Conservation (phyloP, 2,329 filamentous ascomycete species). For the Periglandula ipomoeae region DNA sequence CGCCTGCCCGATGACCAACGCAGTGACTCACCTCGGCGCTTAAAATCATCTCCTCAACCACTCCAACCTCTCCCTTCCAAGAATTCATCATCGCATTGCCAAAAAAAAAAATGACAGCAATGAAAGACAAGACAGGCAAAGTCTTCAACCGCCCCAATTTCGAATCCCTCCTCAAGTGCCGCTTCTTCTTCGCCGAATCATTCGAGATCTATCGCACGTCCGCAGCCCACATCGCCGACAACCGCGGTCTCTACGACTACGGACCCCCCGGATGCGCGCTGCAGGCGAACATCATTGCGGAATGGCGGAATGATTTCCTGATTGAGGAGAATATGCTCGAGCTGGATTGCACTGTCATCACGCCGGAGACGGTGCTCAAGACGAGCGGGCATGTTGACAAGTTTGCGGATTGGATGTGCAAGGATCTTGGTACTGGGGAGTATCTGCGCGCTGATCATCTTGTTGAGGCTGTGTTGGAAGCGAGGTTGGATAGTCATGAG, state of each 20-base stretch:
- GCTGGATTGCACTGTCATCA: slow-evolving; percentile 89
- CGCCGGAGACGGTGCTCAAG: slow-evolving; percentile 88
- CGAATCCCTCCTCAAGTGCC: slow-evolving; percentile 77
- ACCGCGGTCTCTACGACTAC: slow-evolving; percentile 86
- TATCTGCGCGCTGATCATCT: slow-evolving; percentile 94
- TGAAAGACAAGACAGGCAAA: too few species aligned
- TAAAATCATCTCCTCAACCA: too few species aligned
- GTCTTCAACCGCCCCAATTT: too few species aligned
- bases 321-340: slow-evolving; percentile 91
- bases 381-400: slow-evolving; percentile 95
- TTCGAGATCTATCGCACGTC: slow-evolving; percentile 99
- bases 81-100: too few species aligned
- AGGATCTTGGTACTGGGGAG: slow-evolving; percentile 94
- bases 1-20: too few species aligned
- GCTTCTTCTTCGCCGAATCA: slow-evolving; percentile 88
- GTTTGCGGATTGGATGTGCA: slow-evolving; percentile 99
- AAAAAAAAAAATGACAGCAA: too few species aligned
- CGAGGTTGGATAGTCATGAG: slow-evolving; percentile 80
- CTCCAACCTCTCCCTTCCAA: too few species aligned
- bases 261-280: slow-evolving; percentile 81
- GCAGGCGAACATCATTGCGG: slow-evolving; percentile 78
- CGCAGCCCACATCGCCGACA: too few species aligned
- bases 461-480: slow-evolving; percentile 87
- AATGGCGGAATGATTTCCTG: slow-evolving; percentile 90
- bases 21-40: too few species aligned